phyloP scores from a whole-genome alignment of 1,284 basidiomycete species.

The Cryptococcus sp. region DNA sequence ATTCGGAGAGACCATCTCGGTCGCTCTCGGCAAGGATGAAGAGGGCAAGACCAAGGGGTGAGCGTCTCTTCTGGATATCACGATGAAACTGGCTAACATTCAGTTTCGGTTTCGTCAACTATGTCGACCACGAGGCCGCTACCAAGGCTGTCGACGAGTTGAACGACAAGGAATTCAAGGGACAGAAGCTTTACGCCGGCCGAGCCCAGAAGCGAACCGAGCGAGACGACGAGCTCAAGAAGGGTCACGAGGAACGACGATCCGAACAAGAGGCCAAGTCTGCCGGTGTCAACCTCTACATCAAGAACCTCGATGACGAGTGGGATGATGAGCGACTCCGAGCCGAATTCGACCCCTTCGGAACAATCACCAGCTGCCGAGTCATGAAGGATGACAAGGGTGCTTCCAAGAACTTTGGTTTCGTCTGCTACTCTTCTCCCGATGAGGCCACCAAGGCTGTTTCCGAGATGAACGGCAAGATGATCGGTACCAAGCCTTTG shows the following conservation, averaged over 20 bases:
- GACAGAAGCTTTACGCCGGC: conserved; percentile 90
- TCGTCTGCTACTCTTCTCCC: conserved; percentile 97
- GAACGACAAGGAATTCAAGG: conserved; percentile 80
- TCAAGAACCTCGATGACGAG: conserved; percentile 92
- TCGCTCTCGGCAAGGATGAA: conserved; percentile 63
- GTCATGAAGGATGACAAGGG: conserved; percentile 97
- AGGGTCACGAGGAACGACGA: conserved; percentile 91
- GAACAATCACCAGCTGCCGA: conserved; percentile 96
- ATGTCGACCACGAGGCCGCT: conserved; percentile 85
- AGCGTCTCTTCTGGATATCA: not conserved
- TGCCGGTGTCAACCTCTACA: conserved; percentile 98
- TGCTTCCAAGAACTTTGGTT: conserved; percentile 75
- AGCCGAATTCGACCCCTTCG: conserved; percentile 93
- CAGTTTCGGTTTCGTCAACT: conserved; percentile 95
- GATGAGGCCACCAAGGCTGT: conserved; percentile 99
- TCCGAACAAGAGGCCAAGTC: conserved; percentile 98
- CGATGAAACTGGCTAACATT: not conserved
- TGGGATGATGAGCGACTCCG: conserved; percentile 93
- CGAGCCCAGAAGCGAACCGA: conserved; percentile 99
- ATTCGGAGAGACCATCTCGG: conserved; percentile 86
- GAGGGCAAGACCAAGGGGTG: conserved; percentile 78
- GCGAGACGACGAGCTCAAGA: conserved; percentile 94
- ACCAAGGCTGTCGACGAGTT: conserved; percentile 84
- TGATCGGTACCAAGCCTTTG: conserved; percentile 97
- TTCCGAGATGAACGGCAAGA: conserved; percentile 99